Conservation (phyloP, 2,329 filamentous ascomycete genomes). For the Talaromyces sp. region DNA sequence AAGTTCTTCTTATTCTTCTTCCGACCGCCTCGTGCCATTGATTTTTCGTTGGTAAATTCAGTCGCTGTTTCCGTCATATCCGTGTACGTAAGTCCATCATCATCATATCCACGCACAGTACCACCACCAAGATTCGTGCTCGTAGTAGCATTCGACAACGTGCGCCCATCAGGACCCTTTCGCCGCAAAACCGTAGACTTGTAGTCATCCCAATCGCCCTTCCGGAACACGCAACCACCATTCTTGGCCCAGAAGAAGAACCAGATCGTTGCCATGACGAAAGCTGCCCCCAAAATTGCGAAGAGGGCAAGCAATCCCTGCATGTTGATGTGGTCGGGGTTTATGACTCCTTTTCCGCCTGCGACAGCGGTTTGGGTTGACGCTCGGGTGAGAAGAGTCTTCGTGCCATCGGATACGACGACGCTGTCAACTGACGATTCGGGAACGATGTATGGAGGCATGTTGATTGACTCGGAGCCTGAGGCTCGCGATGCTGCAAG, state of each 20-base stretch:
- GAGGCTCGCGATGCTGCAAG: background rate
- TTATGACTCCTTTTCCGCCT: conserved; percentile 33
- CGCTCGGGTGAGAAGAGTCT: conserved; percentile 9
- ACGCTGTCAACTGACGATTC: background rate
- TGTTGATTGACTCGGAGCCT: conserved; percentile 7
- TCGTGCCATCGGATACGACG: conserved; percentile 13
- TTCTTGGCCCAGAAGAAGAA: conserved; percentile 99
- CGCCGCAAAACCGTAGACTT: conserved; percentile 89
- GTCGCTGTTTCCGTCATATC: conserved; percentile 42
- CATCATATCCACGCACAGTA: conserved; percentile 69
- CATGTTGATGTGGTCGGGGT: conserved; percentile 46
- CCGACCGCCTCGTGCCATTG: conserved; percentile 21
- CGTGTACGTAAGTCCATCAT: conserved; percentile 56
- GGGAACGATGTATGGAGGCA: conserved; percentile 8
- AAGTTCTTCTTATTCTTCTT: conserved; percentile 32
- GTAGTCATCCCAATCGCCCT: conserved; percentile 97
- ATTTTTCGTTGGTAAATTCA: conserved; percentile 33
- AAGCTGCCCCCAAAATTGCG: conserved; percentile 72
- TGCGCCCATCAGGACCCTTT: conserved; percentile 82
- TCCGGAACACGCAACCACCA: conserved; percentile 81
- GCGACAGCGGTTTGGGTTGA: conserved; percentile 21
- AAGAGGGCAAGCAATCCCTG: conserved; percentile 78
- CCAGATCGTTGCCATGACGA: conserved; percentile 79
- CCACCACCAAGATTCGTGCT: conserved; percentile 84
- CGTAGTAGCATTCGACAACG: conserved; percentile 76